These are phyloP conservation scores for Raffaelea deltoideospora DNA, from an alignment of 2,329 filamentous ascomycete species.

Conservation along the genomic window DNA sequence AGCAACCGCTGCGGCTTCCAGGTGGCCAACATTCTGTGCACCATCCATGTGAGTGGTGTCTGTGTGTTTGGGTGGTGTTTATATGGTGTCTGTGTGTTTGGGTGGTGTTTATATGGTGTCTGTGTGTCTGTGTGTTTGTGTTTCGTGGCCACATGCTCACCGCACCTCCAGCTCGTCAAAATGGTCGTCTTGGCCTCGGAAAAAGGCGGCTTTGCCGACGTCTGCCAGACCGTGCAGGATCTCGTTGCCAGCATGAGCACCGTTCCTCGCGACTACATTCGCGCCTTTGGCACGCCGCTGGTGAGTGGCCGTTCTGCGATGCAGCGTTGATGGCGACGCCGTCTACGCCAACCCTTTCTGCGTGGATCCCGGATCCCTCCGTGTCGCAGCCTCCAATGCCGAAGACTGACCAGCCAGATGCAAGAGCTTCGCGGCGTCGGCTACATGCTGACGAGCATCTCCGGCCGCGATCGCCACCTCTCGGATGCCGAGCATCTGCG, in stretches of 20 bases:
- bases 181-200: conserved; percentile 1
- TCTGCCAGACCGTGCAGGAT: conserved; percentile 1
- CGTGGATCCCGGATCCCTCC: too few species aligned
- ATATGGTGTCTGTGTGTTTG: not conserved
- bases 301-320: too few species aligned
- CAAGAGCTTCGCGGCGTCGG: conserved; percentile 3
- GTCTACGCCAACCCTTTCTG: conserved; percentile 1
- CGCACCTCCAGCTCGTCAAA: not conserved
- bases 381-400: too few species aligned
- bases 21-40: conserved; percentile 4
- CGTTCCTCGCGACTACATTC: conserved; percentile 2
- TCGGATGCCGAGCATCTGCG: not conserved
- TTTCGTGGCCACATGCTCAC: too few species aligned
- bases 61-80: too few species aligned
- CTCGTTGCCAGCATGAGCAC: conserved; percentile 1
- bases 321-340: too few species aligned
- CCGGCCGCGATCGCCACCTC: not conserved
- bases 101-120: too few species aligned
- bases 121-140: too few species aligned
- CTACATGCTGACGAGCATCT: conserved; percentile 1
- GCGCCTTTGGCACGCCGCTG: too few species aligned
- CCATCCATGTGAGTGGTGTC: conserved; percentile 1
- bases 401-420: too few species aligned
- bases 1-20: conserved; percentile 4
- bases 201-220: not conserved